Evolutionary conservation across 106 monocot species (phyloP).

Genomic region (Dendrobium catenatum): DNA sequence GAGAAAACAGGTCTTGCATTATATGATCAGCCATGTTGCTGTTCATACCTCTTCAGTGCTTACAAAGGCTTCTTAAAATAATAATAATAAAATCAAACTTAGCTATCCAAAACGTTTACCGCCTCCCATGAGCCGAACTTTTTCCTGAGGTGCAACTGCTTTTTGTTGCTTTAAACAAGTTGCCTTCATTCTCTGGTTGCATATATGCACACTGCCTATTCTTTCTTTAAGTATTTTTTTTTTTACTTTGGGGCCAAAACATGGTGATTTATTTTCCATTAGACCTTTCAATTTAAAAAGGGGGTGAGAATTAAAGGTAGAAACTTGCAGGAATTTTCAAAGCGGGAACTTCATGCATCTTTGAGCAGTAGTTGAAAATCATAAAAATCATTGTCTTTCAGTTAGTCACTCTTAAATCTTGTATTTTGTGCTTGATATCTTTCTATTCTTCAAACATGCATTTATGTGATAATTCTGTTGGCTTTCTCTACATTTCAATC

Average conservation of each 20-base stretch:
- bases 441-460: not conserved
- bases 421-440: not conserved
- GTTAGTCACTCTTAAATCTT: not conserved
- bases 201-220: not conserved
- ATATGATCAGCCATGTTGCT: not conserved
- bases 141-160: not conserved
- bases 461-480: not conserved
- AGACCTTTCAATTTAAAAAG: not conserved
- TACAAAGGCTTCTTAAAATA: not conserved
- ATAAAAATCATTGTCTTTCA: not conserved
- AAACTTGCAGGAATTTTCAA: too few relatives aligned
- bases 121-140: not conserved
- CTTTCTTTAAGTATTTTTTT: not conserved
- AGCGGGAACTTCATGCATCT: not conserved
- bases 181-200: not conserved
- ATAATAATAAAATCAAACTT: not conserved
- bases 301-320: not conserved
- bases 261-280: not conserved
- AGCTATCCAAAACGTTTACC: not conserved
- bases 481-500: not conserved
- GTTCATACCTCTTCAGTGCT: not conserved
- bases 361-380: not conserved
- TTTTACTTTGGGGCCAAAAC: not conserved
- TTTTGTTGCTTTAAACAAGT: not conserved
- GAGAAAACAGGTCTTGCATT: not conserved